Percentiles rank a stretch among this genome's conserved stretches.
Evolutionary conservation across 495 filamentous ascomycete genomes (phyloP).

Genomic region (Chlorociboria aeruginascens): DNA sequence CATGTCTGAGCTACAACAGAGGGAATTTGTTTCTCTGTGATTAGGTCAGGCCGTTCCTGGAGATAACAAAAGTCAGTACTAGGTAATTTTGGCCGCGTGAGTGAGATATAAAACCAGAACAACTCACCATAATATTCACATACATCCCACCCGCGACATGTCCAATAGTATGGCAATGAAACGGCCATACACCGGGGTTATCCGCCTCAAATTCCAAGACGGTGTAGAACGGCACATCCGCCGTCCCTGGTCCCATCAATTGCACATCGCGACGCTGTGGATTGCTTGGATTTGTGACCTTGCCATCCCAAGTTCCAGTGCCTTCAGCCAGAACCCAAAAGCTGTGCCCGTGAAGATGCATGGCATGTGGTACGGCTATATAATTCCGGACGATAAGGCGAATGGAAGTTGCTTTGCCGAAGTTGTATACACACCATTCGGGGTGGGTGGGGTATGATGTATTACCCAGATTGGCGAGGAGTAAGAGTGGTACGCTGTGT

Average conservation of each 20-base stretch:
- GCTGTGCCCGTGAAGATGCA: slow-evolving; percentile 47
- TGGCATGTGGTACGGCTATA: slow-evolving; percentile 22
- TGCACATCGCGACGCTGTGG: slow-evolving; percentile 48
- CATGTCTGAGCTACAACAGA: slow-evolving; percentile 27
- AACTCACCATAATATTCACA: not conserved
- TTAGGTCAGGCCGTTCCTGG: slow-evolving; percentile 20
- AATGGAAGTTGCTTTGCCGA: slow-evolving; percentile 28
- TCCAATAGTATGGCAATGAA: slow-evolving; percentile 24
- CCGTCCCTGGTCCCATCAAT: slow-evolving; percentile 13
- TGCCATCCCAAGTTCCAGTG: slow-evolving; percentile 16
- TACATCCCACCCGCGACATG: slow-evolving; percentile 27
- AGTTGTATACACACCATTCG: slow-evolving; percentile 43
- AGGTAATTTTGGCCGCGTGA: not conserved
- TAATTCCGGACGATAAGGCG: not conserved
- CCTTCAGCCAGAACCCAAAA: slow-evolving; percentile 30
- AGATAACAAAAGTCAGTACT: not conserved
- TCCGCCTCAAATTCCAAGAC: slow-evolving; percentile 42
- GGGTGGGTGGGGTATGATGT: slow-evolving; percentile 24
- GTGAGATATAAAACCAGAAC: not conserved
- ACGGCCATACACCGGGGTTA: slow-evolving; percentile 42
- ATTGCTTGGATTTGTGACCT: slow-evolving; percentile 26
- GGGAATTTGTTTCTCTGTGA: slow-evolving; percentile 26
- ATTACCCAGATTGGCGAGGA: slow-evolving; percentile 37
- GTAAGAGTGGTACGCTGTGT: slow-evolving; percentile 45
- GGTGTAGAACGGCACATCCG: slow-evolving; percentile 27